A percentile compares a stretch with the other conserved stretches of the same genome.
Evolutionary conservation across 2,329 filamentous ascomycete species (phyloP).

Genomic region (Lasiodiplodia theobromae): DNA sequence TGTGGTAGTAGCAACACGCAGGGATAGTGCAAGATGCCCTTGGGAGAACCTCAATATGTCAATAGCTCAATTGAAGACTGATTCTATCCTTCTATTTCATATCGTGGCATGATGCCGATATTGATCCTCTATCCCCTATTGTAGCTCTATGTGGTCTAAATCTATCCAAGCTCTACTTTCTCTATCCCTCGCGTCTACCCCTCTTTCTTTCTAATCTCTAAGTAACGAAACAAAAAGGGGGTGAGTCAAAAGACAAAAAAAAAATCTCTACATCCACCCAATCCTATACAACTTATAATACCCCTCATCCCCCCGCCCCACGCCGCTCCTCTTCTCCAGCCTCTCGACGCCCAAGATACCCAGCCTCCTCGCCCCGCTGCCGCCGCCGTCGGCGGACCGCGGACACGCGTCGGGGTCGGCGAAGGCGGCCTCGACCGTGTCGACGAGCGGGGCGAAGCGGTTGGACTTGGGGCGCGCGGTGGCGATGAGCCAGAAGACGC

Average conservation of each 20-base stretch:
- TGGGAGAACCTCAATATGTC: no score
- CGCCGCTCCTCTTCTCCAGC: constrained; percentile 33
- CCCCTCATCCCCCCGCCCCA: constrained; percentile 45
- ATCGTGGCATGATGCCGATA: no score
- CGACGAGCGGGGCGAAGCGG: constrained; percentile 46
- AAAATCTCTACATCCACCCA: constrained; percentile 36
- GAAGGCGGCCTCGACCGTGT: constrained; percentile 46
- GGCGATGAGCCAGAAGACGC: constrained; percentile 45
- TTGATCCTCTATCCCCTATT: no score
- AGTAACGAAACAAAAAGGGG: no score
- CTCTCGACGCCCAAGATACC: constrained; percentile 4
- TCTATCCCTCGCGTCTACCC: no score
- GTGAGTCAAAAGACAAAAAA: neutral
- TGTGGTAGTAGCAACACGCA: no score
- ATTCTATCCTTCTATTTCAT: no score
- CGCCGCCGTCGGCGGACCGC: constrained; percentile 31
- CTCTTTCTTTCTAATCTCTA: no score
- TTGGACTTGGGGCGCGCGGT: constrained; percentile 41
- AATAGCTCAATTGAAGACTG: no score
- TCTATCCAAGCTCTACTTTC: no score
- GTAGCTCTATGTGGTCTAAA: no score
- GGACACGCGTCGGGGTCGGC: constrained; percentile 32
- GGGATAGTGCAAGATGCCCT: no score
- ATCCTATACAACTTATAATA: constrained; percentile 45
- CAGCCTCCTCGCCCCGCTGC: constrained; percentile 32